Base-by-base conservation (phyloP, 805 yeast genomes). In the Nakazawaea wickerhamii region DNA sequence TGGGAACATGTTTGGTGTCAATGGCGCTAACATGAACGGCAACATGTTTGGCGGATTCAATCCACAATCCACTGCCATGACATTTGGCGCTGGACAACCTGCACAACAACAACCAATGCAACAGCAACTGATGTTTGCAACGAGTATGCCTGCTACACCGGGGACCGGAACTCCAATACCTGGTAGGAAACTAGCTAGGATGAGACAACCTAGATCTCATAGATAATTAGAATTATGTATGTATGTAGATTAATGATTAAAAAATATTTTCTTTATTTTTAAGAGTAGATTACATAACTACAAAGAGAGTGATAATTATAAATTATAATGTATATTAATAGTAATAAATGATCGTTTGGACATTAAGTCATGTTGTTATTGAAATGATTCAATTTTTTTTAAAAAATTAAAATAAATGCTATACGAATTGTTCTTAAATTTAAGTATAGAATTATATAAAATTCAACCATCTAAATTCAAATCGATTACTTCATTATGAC, bases 121-220 rank as follows among this genome's bases (percentile, higher is more conserved):
- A 14, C 38, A 4, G 23, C 18, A 4, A 23, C 30, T 19, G n/a
- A n/a, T 28, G 31, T 28, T 28, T 28, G 31, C 15, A 6, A 15
- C 31, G 31, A 13, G 8, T 8, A 17, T 22, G 6, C 36, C 42
- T 14, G 25, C 21, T 5, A 10, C 28, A 9, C 31, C 30, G 6
- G 14, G 9, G 14, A n/a, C 31, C 5, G 44, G 40, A 4, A 41
- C 44, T 9, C 44, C 44, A 8, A 17, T 36, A 23, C 44, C 40
- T n/a, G 30, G 33, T 17, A 31, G 45, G 9, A 30, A 15, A 15
- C 6, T 37, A 3, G 41, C 41, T 19, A 36, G 41, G 26, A 42
- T 42, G 45, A 41, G 44, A 36, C 39, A 19, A 22, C 44, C 40
- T 8, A 41, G 44, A 30, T 20, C 36, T 13, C 44, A 41, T 41